A percentile compares a stretch with the other conserved stretches of the same genome.
Evolutionary conservation across 371 early-diverging fungal genomes (phyloP).

Genomic region (Mucor saturninus): DNA sequence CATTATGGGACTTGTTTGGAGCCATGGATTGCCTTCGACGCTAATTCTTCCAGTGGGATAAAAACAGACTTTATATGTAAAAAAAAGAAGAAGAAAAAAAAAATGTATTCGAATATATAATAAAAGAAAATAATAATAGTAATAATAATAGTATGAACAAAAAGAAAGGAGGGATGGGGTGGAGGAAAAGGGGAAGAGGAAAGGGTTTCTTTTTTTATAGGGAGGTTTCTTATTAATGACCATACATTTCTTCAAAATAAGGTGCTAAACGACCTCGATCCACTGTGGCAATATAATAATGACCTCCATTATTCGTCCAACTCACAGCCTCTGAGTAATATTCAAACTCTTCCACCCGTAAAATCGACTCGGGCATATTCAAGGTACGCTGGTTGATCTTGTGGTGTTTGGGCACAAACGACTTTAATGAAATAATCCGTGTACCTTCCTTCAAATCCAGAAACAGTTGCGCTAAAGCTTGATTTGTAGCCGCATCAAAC

Average conservation of each 20-base stretch:
- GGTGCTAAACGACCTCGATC: slow-evolving; percentile 70
- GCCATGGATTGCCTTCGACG: slow-evolving; percentile 26
- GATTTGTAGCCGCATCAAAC: slow-evolving; percentile 85
- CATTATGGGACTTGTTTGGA: slow-evolving; percentile 42
- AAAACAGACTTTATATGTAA: too few relatives aligned
- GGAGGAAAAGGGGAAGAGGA: background rate
- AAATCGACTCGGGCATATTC: slow-evolving; percentile 84
- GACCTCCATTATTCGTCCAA: slow-evolving; percentile 91
- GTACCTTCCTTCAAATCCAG: slow-evolving; percentile 91
- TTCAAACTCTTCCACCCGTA: slow-evolving; percentile 73
- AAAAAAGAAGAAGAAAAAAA: background rate
- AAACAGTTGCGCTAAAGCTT: slow-evolving; percentile 80
- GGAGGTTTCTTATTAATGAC: slow-evolving; percentile 6
- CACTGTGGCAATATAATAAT: slow-evolving; percentile 86
- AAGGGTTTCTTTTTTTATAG: background rate
- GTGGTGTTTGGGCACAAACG: slow-evolving; percentile 82
- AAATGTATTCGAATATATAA: background rate
- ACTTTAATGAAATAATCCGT: slow-evolving; percentile 80
- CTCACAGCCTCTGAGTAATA: slow-evolving; percentile 88
- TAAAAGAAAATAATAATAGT: background rate
- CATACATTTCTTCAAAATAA: slow-evolving; percentile 59
- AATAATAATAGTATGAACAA: slow-evolving; percentile 5
- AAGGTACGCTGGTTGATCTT: slow-evolving; percentile 79
- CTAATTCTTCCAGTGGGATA: background rate
- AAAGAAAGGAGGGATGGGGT: background rate